Percentiles rank a stretch among this genome's conserved stretches.
Conservation (phyloP, 2,329 filamentous ascomycete genomes). For the Ophiostoma triangulosporum region DNA sequence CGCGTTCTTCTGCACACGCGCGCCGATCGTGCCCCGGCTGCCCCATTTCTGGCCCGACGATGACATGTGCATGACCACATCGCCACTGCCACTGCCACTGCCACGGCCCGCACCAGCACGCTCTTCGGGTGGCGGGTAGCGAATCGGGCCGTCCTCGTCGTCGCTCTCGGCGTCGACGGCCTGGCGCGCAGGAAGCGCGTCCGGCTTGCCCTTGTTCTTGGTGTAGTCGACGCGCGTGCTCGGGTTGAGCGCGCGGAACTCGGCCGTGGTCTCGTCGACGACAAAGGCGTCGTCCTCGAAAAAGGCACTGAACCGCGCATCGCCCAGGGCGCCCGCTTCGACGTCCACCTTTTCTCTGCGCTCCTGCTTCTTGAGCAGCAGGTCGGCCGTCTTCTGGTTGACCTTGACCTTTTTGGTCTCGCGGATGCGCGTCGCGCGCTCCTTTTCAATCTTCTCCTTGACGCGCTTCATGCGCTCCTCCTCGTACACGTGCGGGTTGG, state of each 20-base stretch:
- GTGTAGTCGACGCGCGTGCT: constrained; percentile 48
- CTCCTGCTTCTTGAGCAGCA: constrained; percentile 52
- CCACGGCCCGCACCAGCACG: too few species aligned
- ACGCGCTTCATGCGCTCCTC: constrained; percentile 84
- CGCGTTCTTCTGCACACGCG: constrained; percentile 34
- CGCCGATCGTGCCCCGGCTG: constrained; percentile 40
- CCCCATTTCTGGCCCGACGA: constrained; percentile 51
- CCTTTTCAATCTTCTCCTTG: constrained; percentile 91
- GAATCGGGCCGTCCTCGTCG: constrained; percentile 25
- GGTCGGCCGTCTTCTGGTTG: constrained; percentile 70
- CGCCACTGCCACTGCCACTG: constrained; percentile 13
- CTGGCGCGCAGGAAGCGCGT: constrained; percentile 31
- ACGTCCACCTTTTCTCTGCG: constrained; percentile 44
- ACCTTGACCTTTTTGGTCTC: constrained; percentile 97
- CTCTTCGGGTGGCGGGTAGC: constrained; percentile 15
- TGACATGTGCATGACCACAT: constrained; percentile 51
- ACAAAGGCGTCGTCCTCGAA: constrained; percentile 90
- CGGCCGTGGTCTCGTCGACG: constrained; percentile 77
- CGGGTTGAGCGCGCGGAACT: constrained; percentile 82
- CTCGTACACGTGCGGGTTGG: constrained; percentile 87
- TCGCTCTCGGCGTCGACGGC: constrained; percentile 16
- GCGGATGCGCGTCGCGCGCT: constrained; percentile 85
- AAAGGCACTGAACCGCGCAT: constrained; percentile 73
- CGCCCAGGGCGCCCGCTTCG: constrained; percentile 57
- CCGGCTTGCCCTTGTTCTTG: constrained; percentile 28